Conservation (phyloP, 169 alveolate genomes). For the Cryptosporidium sp. region DNA sequence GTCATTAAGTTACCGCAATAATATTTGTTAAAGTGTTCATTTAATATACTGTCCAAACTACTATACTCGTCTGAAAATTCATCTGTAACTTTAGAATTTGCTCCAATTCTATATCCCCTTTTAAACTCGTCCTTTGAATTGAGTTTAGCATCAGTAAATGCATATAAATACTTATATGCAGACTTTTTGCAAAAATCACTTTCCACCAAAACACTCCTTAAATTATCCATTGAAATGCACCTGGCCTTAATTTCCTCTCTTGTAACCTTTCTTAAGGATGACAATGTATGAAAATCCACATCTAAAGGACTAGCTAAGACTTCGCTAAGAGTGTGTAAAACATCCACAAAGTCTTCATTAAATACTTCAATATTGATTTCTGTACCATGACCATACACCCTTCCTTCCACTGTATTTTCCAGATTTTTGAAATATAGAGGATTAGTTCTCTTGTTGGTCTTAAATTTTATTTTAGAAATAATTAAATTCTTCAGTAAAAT, state of each 20-base stretch:
- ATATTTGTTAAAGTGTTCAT: constrained; percentile 32
- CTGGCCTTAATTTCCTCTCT: constrained; percentile 23
- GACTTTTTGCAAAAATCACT: constrained; percentile 1
- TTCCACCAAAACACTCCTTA: neutral
- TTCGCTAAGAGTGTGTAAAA: constrained; percentile 2
- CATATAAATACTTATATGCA: neutral
- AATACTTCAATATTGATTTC: constrained; percentile 26
- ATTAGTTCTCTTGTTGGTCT: neutral
- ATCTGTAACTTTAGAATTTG: constrained; percentile 5
- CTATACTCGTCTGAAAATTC: constrained; percentile 1
- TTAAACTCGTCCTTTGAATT: neutral
- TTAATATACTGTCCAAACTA: constrained; percentile 1
- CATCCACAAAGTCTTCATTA: constrained; percentile 46
- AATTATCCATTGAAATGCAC: neutral
- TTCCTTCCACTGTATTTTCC: constrained; percentile 21
- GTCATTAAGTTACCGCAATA: constrained; percentile 26
- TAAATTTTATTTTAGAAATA: constrained; percentile 33
- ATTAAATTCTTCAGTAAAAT: constrained; percentile 27
- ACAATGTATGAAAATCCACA: neutral
- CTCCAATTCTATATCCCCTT: constrained; percentile 32
- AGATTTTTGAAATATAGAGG: constrained; percentile 46
- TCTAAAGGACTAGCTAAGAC: neutral
- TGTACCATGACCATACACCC: neutral
- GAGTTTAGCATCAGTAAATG: neutral
- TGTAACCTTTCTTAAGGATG: constrained; percentile 2